Base-by-base conservation (phyloP, 106 monocot genomes). In the Narthecium ossifragum region DNA sequence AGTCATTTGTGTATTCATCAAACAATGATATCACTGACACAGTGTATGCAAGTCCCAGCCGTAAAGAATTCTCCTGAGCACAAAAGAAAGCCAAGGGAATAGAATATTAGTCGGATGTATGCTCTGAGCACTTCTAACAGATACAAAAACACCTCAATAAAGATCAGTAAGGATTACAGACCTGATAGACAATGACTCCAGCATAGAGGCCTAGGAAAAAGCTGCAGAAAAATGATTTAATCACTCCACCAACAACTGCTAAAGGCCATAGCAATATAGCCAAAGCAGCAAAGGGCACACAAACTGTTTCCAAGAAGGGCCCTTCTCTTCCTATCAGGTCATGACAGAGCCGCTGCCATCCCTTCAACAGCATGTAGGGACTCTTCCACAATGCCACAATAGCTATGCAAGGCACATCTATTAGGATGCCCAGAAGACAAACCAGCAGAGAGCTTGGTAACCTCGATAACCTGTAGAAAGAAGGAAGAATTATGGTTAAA, bases 1-100 rank as follows among this genome's bases (percentile, higher is more conserved):
- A 31, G 46, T 93, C 93, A 77, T 93, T 93, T 33, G 88, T 71
- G 59, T 93, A 93, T 55, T 88, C 93, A 67, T 93, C 93, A 62
- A 82, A 93, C 32, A 88, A 25, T 54, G 88, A 88, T 46, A 93
- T 56, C 38, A 79, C 74, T 28, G 88, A 71, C 13, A 88, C 45
- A 15, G 88, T 68, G 41, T 82, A 93, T 33, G 88, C 81, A 12
- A 93, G 65, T n/a, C 93, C 88, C 93, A 93, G 76, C 28, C 26
- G 39, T 8, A 93, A 14, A 6, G 88, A 93, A 20, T 79, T 62
- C 53, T 93, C 93, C 93, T 93, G 53, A 24, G 15, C 49, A 58
- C 1, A 54, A 27, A 69, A 67, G 52, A 34, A 28, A 52, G 53
- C 47, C 40, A n/a, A 47, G 12, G 49, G 12, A 34, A 30, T 49